Percentiles rank a stretch among this genome's conserved stretches.
Conservation (phyloP, 2,329 filamentous ascomycete species). For the Hymenoscyphus occultus region DNA sequence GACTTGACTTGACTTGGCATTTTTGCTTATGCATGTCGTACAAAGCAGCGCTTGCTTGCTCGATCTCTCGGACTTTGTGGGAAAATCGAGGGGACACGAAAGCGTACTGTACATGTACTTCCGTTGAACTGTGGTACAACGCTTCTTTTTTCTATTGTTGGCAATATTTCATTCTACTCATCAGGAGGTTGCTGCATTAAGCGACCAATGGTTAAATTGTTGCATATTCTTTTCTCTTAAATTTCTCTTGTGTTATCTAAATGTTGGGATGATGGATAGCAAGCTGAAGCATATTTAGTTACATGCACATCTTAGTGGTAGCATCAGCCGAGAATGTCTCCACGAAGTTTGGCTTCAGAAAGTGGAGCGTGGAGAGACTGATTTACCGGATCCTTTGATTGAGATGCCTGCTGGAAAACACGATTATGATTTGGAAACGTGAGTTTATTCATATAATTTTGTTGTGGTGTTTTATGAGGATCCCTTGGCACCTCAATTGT, state of each 20-base stretch:
- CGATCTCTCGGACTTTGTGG: constrained; percentile 8
- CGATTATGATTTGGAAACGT: constrained; percentile 68
- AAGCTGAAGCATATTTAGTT: constrained; percentile 48
- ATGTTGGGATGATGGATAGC: neutral
- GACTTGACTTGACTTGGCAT: neutral
- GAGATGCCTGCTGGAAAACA: constrained; percentile 70
- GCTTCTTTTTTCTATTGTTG: constrained; percentile 3
- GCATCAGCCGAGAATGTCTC: constrained; percentile 68
- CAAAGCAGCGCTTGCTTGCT: constrained; percentile 7
- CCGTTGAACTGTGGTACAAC: constrained; percentile 5
- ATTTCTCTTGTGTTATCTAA: neutral
- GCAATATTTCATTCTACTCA: neutral
- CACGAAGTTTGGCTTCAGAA: constrained; percentile 71
- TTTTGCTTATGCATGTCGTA: neutral
- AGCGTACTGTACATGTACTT: neutral
- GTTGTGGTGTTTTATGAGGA: neutral
- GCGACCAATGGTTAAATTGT: neutral
- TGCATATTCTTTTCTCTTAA: neutral
- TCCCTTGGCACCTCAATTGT: constrained; percentile 4
- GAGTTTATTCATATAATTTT: constrained; percentile 34
- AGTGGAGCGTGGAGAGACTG: constrained; percentile 47
- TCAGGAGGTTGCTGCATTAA: neutral
- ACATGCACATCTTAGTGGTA: constrained; percentile 77
- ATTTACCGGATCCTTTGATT: constrained; percentile 64
- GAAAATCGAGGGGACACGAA: neutral